These are phyloP conservation scores for Colletotrichum melonis DNA, from an alignment of 2,329 filamentous ascomycete genomes.

Conservation along the genomic window DNA sequence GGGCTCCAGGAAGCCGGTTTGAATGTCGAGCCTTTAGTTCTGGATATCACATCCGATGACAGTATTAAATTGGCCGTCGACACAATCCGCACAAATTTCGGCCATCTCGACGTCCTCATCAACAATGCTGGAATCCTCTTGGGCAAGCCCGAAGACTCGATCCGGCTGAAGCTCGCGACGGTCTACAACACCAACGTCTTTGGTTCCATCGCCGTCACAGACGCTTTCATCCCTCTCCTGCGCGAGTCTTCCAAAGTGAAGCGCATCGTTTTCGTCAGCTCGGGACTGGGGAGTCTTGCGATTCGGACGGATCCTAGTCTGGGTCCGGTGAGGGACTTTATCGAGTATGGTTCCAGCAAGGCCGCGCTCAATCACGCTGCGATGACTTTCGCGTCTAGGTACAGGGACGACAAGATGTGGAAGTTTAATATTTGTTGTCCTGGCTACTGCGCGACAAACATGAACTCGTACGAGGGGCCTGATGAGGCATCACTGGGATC, in stretches of 20 bases:
- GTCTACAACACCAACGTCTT: slow-evolving; percentile 72
- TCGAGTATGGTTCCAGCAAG: slow-evolving; percentile 30
- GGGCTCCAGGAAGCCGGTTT: slow-evolving; percentile 10
- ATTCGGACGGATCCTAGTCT: slow-evolving; percentile 3
- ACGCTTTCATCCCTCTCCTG: slow-evolving; percentile 49
- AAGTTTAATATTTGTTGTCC: slow-evolving; percentile 32
- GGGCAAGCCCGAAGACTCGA: slow-evolving; percentile 64
- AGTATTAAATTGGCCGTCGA: slow-evolving; percentile 47
- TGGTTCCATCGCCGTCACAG: slow-evolving; percentile 65
- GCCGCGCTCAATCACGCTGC: slow-evolving; percentile 27
- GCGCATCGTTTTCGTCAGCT: slow-evolving; percentile 24
- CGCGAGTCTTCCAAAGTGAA: slow-evolving; percentile 34
- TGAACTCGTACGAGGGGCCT: slow-evolving; percentile 7
- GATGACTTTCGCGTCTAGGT: slow-evolving; percentile 13
- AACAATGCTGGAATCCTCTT: slow-evolving; percentile 72
- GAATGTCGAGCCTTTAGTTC: slow-evolving; percentile 47
- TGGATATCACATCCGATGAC: slow-evolving; percentile 66
- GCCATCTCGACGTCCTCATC: slow-evolving; percentile 67
- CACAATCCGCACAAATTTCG: slow-evolving; percentile 57
- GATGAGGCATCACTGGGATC: slow-evolving; percentile 28
- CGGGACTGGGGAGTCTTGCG: slow-evolving; percentile 16
- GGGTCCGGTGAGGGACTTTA: not conserved
- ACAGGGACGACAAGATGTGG: slow-evolving; percentile 9
- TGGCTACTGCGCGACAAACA: slow-evolving; percentile 25
- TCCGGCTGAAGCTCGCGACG: slow-evolving; percentile 57